phyloP scores from a whole-genome alignment of 306 rosid species.

The Datisca glomerata region DNA sequence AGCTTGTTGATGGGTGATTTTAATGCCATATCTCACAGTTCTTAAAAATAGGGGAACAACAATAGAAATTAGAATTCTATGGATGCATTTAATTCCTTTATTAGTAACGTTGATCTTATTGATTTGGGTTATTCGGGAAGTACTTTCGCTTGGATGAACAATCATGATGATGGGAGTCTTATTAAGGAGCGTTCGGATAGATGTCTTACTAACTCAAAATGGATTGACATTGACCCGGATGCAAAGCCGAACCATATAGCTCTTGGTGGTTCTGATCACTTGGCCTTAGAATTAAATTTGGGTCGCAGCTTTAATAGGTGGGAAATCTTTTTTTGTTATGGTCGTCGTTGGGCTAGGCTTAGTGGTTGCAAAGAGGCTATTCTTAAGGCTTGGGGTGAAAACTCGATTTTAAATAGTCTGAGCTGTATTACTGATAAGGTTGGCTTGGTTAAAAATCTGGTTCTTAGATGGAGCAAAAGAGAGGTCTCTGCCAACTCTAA shows the following conservation, averaged over 20 bases:
- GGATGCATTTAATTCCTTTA: background rate
- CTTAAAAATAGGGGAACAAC: background rate
- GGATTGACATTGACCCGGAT: no score
- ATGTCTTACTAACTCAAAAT: no score
- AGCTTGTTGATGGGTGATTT: background rate
- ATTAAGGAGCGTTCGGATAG: no score
- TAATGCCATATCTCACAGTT: background rate
- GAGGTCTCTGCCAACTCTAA: no score
- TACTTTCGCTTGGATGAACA: background rate
- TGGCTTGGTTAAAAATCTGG: background rate
- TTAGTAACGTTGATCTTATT: background rate
- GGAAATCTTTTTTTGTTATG: background rate
- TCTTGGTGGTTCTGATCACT: background rate
- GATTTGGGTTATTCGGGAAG: background rate
- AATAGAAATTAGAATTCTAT: background rate
- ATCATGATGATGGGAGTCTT: background rate
- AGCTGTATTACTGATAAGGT: background rate
- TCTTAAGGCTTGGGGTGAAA: background rate
- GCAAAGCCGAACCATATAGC: background rate
- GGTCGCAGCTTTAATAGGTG: background rate
- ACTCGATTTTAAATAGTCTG: background rate
- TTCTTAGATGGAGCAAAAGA: no score
- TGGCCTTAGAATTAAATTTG: background rate
- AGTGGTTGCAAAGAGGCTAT: background rate
- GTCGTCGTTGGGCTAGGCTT: background rate